Base-by-base conservation (phyloP, 2,329 filamentous ascomycete species). In the Microdochium bolleyi region DNA sequence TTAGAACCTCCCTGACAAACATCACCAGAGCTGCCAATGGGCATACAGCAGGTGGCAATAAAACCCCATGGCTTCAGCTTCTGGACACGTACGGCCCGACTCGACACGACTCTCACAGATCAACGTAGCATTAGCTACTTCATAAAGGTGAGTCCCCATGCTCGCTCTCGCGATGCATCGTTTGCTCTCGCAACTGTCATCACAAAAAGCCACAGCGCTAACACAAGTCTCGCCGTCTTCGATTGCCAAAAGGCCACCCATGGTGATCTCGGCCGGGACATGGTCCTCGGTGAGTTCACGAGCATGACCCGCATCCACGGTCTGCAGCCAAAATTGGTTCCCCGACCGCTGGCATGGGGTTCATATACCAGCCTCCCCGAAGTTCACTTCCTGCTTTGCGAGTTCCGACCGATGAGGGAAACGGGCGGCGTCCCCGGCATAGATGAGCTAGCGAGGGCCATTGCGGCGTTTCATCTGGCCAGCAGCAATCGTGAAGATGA, bases 61-160 rank as follows among this genome's bases (percentile, higher is more conserved):
- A 46, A 22, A 22, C 41, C 54, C 2, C 56, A 59, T 48, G 58
- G 58, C 9, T 49, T 37, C 3, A 60, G 58, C 32, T 54, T 58
- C 10, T 60, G 58, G 58, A 56, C 58, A n/a, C 56, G 57, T 4
- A 59, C 57, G 3, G 58, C 58, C 38, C 58, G 58, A 30, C 49
- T 60, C 11, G 57, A 56, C 19, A 49, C 53, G 13, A 53, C 53
- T 8, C 34, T 46, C 19, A 3, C 49, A 2, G 46, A 51, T 14
- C 52, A 54, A 1, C 21, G 22, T 5, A 11, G 10, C 1, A 52
- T 32, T 30, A 21, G 51, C 24, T 56, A 57, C 53, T 60, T 60
- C 27, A 50, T 60, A 4, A 60, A 60, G 57, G 58, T 58, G 37
- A n/a, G 24, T 37, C 13, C 24, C 7, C 16, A n/a, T 32, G 19